Evolutionary conservation across 805 yeast species (phyloP), one percentile per base, ranked within the genome.

Genomic region (Candida lessepsii): DNA sequence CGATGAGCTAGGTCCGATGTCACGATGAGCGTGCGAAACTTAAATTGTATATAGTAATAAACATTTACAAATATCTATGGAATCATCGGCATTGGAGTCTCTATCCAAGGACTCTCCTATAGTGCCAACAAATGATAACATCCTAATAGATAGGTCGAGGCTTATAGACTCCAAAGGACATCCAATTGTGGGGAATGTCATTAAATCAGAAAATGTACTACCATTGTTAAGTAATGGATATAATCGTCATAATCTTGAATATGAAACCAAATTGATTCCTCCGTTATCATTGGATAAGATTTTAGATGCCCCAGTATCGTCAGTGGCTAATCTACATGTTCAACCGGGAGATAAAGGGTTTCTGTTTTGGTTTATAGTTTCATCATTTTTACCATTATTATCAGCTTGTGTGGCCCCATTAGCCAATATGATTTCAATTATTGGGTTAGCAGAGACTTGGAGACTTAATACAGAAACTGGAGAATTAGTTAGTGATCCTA

Each of bases 381-480:
- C 90, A 3, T 73, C 83, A 2, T 80, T 81, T 49, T 73, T 86
- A 47, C 96, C 96, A 0, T 71, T 87, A 18, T 56, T 83, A 6
- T 80, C 90, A 1, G 88, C 91, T 3, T 84, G 91, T 49, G 52
- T 81, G 26, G 95, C 93, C 0, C 95, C 96, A 0, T 51, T 87
- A 19, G 81, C 91, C 5, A 86, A 86, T 50, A 74, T 85, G 71
- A 71, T 80, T 29, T 83, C 91, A 0, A 67, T 85, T 4, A 80
- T 84, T 1, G 86, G 90, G 5, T 69, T 86, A 11, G 78, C 81
- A 0, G 81, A 83, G 41, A 69, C 73, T 35, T 87, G 96, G 96
- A 58, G 82, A 37, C 32, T 53, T 4, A 55, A 58, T 17, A 54
- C 48, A 3, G 47, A 46, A 3, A 47, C 57, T 0, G 60, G 62